Percentiles rank a stretch among this genome's conserved stretches.
These are phyloP conservation scores for Leccinum variabile DNA, from an alignment of 1,284 basidiomycete genomes.

Conservation along the genomic window DNA sequence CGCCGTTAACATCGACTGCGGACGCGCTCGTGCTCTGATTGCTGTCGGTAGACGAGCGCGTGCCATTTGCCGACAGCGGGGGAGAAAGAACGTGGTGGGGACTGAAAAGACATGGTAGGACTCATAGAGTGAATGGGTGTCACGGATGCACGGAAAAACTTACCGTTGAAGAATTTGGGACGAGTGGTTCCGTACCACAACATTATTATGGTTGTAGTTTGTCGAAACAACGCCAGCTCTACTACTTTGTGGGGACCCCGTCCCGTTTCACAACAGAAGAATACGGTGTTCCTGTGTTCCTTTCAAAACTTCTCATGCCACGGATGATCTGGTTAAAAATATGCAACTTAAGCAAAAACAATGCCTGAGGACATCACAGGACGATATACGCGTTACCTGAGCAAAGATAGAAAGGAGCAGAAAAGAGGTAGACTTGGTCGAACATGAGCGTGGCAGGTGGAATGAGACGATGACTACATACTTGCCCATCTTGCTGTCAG, in stretches of 20 bases:
- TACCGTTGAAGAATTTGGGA: no score
- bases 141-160: no score
- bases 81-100: constrained; percentile 27
- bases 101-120: constrained; percentile 17
- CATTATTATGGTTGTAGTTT: background rate
- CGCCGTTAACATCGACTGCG: constrained; percentile 13
- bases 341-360: background rate
- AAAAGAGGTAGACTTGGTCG: no score
- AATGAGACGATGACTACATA: no score
- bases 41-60: constrained; percentile 32
- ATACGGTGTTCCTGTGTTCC: background rate
- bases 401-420: no score
- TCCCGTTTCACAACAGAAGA: background rate
- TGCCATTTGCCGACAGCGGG: constrained; percentile 21
- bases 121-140: no score
- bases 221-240: background rate
- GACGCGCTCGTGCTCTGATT: constrained; percentile 17
- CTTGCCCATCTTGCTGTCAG: no score
- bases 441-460: no score
- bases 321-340: background rate
- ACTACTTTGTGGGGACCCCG: background rate
- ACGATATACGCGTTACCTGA: background rate
- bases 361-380: background rate
- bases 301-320: background rate
- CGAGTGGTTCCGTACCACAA: no score